These are phyloP conservation scores for Dissophora ornata DNA, from an alignment of 192 early-diverging fungal species.

Conservation along the genomic window DNA sequence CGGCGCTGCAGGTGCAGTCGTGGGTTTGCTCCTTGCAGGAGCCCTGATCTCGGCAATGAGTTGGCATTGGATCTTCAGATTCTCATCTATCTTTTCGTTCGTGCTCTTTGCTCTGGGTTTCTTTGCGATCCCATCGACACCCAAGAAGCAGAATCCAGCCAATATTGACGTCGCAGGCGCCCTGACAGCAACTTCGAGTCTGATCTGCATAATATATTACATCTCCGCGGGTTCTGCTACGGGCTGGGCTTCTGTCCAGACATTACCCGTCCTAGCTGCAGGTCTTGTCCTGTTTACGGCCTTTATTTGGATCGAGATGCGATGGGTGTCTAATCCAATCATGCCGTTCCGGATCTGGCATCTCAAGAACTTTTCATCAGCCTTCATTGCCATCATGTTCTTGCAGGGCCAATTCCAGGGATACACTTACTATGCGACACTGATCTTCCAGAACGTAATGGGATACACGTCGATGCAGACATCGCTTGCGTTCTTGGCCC, in stretches of 20 bases:
- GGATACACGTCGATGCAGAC: slow-evolving; percentile 56
- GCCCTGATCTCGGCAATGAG: slow-evolving; percentile 32
- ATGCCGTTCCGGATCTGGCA: slow-evolving; percentile 60
- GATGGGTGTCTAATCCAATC: slow-evolving; percentile 43
- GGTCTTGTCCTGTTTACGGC: slow-evolving; percentile 49
- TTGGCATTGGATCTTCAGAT: slow-evolving; percentile 55
- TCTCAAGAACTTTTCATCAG: slow-evolving; percentile 57
- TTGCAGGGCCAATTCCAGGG: slow-evolving; percentile 54
- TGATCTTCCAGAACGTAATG: slow-evolving; percentile 61
- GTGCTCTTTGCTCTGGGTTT: slow-evolving; percentile 31
- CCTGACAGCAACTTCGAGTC: slow-evolving; percentile 31
- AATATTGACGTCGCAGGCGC: slow-evolving; percentile 48
- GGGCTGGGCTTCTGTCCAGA: slow-evolving; percentile 48
- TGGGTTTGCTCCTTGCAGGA: slow-evolving; percentile 51
- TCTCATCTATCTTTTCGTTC: slow-evolving; percentile 53
- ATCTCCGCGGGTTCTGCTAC: slow-evolving; percentile 38
- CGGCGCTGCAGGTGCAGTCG: slow-evolving; percentile 38
- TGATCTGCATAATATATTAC: slow-evolving; percentile 55
- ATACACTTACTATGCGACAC: slow-evolving; percentile 54
- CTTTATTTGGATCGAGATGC: slow-evolving; percentile 54
- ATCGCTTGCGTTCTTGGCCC: slow-evolving; percentile 56
- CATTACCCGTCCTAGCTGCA: slow-evolving; percentile 36
- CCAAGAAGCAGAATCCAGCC: slow-evolving; percentile 12
- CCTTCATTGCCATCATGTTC: slow-evolving; percentile 57
- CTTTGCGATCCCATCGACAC: slow-evolving; percentile 18